Conservation (phyloP, 345 rosid genomes). For the Rhizophora apiculata region DNA sequence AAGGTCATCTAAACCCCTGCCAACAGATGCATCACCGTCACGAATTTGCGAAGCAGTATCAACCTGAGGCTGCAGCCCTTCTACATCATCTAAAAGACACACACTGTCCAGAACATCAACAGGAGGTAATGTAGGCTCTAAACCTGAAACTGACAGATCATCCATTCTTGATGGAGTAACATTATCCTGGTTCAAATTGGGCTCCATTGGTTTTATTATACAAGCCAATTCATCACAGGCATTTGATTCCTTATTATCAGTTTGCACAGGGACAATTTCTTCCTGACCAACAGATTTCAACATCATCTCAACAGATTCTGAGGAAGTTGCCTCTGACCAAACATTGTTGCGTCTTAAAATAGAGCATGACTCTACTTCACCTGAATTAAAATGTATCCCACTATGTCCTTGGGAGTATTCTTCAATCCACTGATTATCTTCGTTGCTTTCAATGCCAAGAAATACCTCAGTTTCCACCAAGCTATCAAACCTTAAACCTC, state of each 20-base stretch:
- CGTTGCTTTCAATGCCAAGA: constrained; percentile 80
- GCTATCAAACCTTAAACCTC: constrained; percentile 69
- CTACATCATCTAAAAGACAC: constrained; percentile 34
- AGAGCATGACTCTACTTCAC: constrained; percentile 77
- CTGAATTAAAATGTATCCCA: constrained; percentile 70
- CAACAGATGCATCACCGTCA: constrained; percentile 35
- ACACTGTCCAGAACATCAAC: constrained; percentile 34
- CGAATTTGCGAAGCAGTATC: constrained; percentile 36
- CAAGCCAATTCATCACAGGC: constrained; percentile 71
- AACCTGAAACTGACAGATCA: constrained; percentile 24
- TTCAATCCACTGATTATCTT: constrained; percentile 90
- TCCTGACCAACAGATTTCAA: constrained; percentile 96
- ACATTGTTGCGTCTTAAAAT: constrained; percentile 83
- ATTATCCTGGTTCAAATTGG: constrained; percentile 43
- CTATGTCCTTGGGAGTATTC: constrained; percentile 66
- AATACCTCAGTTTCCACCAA: constrained; percentile 68
- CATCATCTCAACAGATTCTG: constrained; percentile 89
- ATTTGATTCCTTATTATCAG: constrained; percentile 48
- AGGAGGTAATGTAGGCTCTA: constrained; percentile 31
- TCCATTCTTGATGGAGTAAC: constrained; percentile 30
- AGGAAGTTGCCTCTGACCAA: constrained; percentile 95
- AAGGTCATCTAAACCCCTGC: constrained; percentile 31
- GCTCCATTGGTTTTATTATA: constrained; percentile 67
- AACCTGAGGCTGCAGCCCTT: constrained; percentile 35
- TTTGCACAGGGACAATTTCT: constrained; percentile 48